A percentile compares a stretch with the other conserved stretches of the same genome.
These are phyloP conservation scores for Colletotrichum chrysophilum DNA, from an alignment of 2,329 filamentous ascomycete genomes.

Conservation along the genomic window DNA sequence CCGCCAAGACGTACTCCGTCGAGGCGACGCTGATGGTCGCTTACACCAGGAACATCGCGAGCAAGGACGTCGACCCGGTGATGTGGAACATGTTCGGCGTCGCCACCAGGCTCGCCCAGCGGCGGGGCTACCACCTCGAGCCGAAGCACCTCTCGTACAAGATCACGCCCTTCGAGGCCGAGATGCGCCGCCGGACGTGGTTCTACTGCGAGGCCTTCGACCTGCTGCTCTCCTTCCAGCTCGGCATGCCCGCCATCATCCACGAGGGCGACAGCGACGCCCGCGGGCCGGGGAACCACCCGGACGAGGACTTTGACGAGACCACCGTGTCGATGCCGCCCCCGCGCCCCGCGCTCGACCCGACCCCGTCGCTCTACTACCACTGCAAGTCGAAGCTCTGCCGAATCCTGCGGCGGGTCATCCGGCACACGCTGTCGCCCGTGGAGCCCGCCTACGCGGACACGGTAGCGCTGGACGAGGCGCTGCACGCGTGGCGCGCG, in stretches of 20 bases:
- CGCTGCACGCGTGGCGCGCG: conserved; percentile 41
- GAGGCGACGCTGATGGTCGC: conserved; percentile 54
- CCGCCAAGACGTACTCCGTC: conserved; percentile 48
- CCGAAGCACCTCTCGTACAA: conserved; percentile 41
- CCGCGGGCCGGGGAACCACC: conserved; percentile 49
- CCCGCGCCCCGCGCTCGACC: conserved; percentile 45
- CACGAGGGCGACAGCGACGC: conserved; percentile 53
- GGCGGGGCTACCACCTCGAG: conserved; percentile 58
- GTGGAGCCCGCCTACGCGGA: conserved; percentile 38
- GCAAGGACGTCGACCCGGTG: conserved; percentile 45
- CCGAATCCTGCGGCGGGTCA: conserved; percentile 46
- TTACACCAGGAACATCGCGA: conserved; percentile 46
- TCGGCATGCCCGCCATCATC: conserved; percentile 57
- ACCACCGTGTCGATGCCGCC: conserved; percentile 44
- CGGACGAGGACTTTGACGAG: conserved; percentile 58
- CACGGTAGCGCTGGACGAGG: conserved; percentile 40
- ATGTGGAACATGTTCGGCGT: conserved; percentile 54
- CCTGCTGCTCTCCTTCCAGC: conserved; percentile 54
- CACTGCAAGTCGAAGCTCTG: conserved; percentile 48
- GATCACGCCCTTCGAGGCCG: conserved; percentile 53
- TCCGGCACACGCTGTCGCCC: conserved; percentile 45
- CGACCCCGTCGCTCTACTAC: conserved; percentile 48
- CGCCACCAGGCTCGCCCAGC: conserved; percentile 53
- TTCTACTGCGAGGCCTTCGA: conserved; percentile 53
- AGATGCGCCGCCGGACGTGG: conserved; percentile 57